A percentile compares a stretch with the other conserved stretches of the same genome.
Evolutionary conservation across 176 grass and related monocot species (phyloP).

Genomic region (Poa pratensis): DNA sequence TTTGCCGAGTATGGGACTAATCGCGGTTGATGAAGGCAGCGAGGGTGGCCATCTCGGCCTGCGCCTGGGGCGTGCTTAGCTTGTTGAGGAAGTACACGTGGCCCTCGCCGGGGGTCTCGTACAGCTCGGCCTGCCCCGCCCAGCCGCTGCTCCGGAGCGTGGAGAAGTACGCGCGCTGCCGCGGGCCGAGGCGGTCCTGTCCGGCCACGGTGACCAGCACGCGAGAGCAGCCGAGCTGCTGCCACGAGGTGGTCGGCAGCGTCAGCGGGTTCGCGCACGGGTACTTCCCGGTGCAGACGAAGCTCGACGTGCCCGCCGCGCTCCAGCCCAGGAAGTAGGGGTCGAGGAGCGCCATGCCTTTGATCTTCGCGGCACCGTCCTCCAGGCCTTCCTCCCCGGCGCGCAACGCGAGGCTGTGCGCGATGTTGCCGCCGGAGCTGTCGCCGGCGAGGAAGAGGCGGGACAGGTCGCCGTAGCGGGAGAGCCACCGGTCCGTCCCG

Average conservation of each 20-base stretch:
- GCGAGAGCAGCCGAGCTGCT: slow-evolving; percentile 48
- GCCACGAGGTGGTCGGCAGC: slow-evolving; percentile 44
- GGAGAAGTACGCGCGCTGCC: slow-evolving; percentile 61
- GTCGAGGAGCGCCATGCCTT: slow-evolving; percentile 64
- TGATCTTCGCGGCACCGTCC: slow-evolving; percentile 47
- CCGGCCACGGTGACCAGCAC: slow-evolving; percentile 67
- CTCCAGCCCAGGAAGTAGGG: slow-evolving; percentile 78
- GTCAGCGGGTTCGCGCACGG: slow-evolving; percentile 70
- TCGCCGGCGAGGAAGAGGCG: slow-evolving; percentile 71
- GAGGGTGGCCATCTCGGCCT: slow-evolving; percentile 55
- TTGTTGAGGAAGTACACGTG: slow-evolving; percentile 72
- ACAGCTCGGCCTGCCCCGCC: slow-evolving; percentile 42
- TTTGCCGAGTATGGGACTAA: no score
- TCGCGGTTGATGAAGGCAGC: slow-evolving; percentile 57
- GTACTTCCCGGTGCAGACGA: slow-evolving; percentile 66
- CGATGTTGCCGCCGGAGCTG: slow-evolving; percentile 88
- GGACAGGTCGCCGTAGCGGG: slow-evolving; percentile 61
- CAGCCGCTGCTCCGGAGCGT: slow-evolving; percentile 44
- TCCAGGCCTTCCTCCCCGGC: slow-evolving; percentile 42
- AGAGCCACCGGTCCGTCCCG: slow-evolving; percentile 63
- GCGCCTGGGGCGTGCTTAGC: slow-evolving; percentile 46
- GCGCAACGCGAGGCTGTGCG: slow-evolving; percentile 77
- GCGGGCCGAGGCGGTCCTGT: slow-evolving; percentile 51
- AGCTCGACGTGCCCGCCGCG: slow-evolving; percentile 61
- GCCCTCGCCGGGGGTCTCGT: not conserved